These are phyloP conservation scores for Hygrophila difformis DNA, from an alignment of 257 asterid genomes.

Conservation along the genomic window DNA sequence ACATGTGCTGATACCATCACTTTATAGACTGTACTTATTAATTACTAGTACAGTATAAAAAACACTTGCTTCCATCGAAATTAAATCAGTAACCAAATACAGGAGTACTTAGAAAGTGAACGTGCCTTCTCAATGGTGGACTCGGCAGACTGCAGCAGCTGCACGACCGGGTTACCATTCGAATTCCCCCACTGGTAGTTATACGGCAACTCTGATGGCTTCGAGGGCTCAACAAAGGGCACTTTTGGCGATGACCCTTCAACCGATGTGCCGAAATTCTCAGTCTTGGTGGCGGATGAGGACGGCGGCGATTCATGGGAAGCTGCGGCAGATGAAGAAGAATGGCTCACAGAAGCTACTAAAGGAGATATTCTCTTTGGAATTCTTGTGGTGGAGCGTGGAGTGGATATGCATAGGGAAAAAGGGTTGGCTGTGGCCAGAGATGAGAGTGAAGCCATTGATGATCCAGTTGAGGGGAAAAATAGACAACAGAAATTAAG, in stretches of 20 bases:
- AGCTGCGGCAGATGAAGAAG: slow-evolving; percentile 30
- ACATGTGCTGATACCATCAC: no score
- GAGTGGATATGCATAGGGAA: slow-evolving; percentile 25
- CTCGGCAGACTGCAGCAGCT: slow-evolving; percentile 48
- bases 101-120: not conserved
- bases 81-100: no score
- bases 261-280: slow-evolving; percentile 21
- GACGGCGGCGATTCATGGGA: slow-evolving; percentile 40
- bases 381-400: slow-evolving; percentile 6
- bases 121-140: slow-evolving; percentile 62
- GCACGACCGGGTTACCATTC: slow-evolving; percentile 41
- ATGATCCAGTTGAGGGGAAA: slow-evolving; percentile 1
- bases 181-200: slow-evolving; percentile 33
- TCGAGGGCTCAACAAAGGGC: slow-evolving; percentile 30
- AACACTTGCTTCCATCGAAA: not conserved
- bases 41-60: not conserved
- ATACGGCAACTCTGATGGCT: slow-evolving; percentile 22
- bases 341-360: slow-evolving; percentile 28
- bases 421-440: slow-evolving; percentile 25
- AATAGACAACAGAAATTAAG: not conserved
- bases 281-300: slow-evolving; percentile 33
- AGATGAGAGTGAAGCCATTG: slow-evolving; percentile 48
- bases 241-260: slow-evolving; percentile 22
- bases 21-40: not conserved
- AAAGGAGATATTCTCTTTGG: slow-evolving; percentile 20